Evolutionary conservation across 2,329 filamentous ascomycete species (phyloP).

Genomic region (Fusarium beomiforme): DNA sequence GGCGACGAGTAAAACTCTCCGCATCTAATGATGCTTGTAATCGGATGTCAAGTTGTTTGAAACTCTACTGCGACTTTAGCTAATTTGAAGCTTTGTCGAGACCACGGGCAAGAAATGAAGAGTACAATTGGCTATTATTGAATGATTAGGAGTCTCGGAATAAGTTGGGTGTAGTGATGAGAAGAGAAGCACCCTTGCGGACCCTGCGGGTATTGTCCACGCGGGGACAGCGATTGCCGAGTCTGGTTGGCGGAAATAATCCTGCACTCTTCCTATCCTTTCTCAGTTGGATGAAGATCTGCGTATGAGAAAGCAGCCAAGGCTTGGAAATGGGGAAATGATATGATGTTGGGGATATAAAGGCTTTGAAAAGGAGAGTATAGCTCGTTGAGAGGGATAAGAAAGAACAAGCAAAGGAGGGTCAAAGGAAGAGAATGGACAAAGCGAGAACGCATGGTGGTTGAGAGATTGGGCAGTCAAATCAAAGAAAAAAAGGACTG

Average conservation of each 20-base stretch:
- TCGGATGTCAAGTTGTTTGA: constrained; percentile 4
- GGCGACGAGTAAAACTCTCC: constrained; percentile 12
- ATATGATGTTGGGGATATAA: constrained; percentile 9
- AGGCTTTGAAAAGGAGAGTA: constrained; percentile 18
- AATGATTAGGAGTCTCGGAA: constrained; percentile 20
- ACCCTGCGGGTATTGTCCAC: constrained; percentile 32
- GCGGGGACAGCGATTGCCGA: constrained; percentile 40
- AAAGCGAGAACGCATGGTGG: constrained; percentile 20
- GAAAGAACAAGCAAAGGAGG: constrained; percentile 10
- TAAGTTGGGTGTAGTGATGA: constrained; percentile 29
- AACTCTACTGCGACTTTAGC: constrained; percentile 20
- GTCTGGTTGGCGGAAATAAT: constrained; percentile 33
- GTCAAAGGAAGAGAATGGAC: constrained; percentile 20
- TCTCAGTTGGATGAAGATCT: constrained; percentile 33
- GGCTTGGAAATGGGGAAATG: constrained; percentile 14
- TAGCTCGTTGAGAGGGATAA: neutral
- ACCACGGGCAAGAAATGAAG: constrained; percentile 34
- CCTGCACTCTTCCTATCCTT: constrained; percentile 4
- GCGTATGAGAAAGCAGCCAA: constrained; percentile 30
- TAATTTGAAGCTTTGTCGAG: constrained; percentile 15
- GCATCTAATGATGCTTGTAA: constrained; percentile 21
- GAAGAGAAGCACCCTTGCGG: constrained; percentile 31
- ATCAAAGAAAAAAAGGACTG: constrained; percentile 19
- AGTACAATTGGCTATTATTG: constrained; percentile 40
- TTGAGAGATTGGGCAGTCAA: constrained; percentile 23